Conservation (phyloP, 495 filamentous ascomycete species). For the Neurospora sp. region DNA sequence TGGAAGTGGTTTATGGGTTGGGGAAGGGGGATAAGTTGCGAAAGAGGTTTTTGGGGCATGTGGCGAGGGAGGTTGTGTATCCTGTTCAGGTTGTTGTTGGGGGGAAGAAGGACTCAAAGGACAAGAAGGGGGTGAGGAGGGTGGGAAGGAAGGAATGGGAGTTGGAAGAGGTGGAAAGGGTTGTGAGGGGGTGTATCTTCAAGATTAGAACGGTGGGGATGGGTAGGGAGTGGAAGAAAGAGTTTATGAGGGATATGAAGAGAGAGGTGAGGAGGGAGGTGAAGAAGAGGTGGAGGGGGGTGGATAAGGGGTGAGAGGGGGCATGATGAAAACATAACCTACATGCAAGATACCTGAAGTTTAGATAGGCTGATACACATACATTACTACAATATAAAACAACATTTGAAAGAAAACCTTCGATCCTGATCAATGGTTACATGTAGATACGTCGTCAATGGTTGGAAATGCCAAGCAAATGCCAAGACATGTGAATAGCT, state of each 20-base stretch:
- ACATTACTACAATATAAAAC: too few relatives aligned
- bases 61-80: neutral
- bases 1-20: neutral
- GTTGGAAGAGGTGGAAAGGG: neutral
- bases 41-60: neutral
- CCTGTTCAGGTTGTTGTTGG: neutral
- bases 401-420: too few relatives aligned
- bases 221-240: neutral
- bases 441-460: neutral
- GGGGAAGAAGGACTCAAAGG: neutral
- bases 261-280: neutral
- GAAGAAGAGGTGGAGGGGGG: neutral
- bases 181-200: neutral
- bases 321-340: too few relatives aligned
- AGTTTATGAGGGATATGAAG: neutral
- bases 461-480: too few relatives aligned
- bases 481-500: neutral
- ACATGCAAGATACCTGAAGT: too few relatives aligned
- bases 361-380: too few relatives aligned
- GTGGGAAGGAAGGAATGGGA: neutral
- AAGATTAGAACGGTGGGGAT: neutral
- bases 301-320: neutral
- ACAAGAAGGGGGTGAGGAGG: neutral
- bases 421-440: neutral
- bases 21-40: neutral